Base-by-base conservation (phyloP, 2,329 filamentous ascomycete species). In the Eutypa lata region DNA sequence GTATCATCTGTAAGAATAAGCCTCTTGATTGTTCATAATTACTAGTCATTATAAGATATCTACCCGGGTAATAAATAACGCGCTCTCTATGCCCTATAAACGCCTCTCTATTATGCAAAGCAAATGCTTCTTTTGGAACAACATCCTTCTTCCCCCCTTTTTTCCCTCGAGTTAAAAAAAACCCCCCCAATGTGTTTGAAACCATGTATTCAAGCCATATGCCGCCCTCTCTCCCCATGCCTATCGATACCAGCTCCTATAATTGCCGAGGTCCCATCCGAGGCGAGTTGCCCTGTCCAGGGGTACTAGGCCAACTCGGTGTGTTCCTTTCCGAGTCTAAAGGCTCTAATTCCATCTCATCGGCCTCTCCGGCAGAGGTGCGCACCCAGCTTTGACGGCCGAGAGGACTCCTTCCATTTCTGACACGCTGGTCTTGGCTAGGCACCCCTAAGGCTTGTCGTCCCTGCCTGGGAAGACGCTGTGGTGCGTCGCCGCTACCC, bases 381-480 rank as follows among this genome's bases (percentile, higher is more conserved):
- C 64, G 62, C 47, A 69, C 59, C 58, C 68, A 71, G 53, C 71
- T 72, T 16, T 62, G 58, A 21, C 68, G 63, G 2, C 71, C 69
- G 4, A 76, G 63, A 4, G 73, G 73, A 51, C 73, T 76, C 28
- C 70, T 66, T 4, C 68, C 71, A 2, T 64, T 62, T 31, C 65
- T 53, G 42, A 62, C 60, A 42, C 57, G 56, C 7, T 65, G 54
- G 40, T 56, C 60, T 16, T 61, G 56, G n/a, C 63, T 58, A 8
- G 65, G 60, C 54, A 62, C 51, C 2, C 54, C 56, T 3, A 58
- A 58, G 37, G 51, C 57, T 45, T 62, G 67, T 40, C 55, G 67
- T 40, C 55, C 56, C 19, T 42, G 48, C 14, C 45, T 31, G 19
- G 49, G 55, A 10, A 61, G 54, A 2, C 13, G 22, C 14, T 45